Conservation (phyloP, 2,329 filamentous ascomycete genomes). For the Colletotrichum brevisporum region DNA sequence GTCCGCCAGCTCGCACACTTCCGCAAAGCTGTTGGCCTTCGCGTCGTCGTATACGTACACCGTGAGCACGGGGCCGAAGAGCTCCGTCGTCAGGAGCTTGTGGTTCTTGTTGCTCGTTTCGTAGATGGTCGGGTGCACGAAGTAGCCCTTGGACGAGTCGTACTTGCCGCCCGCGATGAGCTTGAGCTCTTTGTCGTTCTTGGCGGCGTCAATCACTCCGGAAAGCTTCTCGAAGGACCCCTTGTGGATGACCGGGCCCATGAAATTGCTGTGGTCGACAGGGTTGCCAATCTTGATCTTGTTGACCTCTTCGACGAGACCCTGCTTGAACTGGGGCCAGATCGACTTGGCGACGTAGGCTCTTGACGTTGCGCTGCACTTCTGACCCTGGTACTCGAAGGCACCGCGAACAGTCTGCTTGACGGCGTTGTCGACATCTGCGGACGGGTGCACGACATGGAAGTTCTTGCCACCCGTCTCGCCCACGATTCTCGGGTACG, state of each 20-base stretch:
- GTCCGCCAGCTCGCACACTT: conserved; percentile 76
- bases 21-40: conserved; percentile 68
- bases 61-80: conserved; percentile 85
- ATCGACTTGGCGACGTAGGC: conserved; percentile 83
- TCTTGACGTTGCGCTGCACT: conserved; percentile 88
- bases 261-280: conserved; percentile 80
- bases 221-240: conserved; percentile 85
- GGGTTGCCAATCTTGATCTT: conserved; percentile 80
- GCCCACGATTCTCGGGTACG: conserved; percentile 90
- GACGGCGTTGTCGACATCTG: conserved; percentile 83
- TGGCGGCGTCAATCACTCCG: conserved; percentile 83
- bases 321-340: conserved; percentile 79
- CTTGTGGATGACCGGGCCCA: conserved; percentile 89
- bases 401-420: conserved; percentile 88
- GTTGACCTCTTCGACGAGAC: conserved; percentile 77
- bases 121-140: conserved; percentile 88
- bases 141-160: conserved; percentile 85
- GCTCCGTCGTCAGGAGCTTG: conserved; percentile 81
- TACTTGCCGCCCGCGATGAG: conserved; percentile 83
- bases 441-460: conserved; percentile 83
- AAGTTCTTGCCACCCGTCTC: conserved; percentile 97
- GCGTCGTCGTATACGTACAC: conserved; percentile 84
- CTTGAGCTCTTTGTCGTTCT: conserved; percentile 79
- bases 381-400: conserved; percentile 93
- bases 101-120: conserved; percentile 80